These are phyloP conservation scores for Xerocomus spinulosus DNA, from an alignment of 768 basidiomycete species.

Conservation along the genomic window DNA sequence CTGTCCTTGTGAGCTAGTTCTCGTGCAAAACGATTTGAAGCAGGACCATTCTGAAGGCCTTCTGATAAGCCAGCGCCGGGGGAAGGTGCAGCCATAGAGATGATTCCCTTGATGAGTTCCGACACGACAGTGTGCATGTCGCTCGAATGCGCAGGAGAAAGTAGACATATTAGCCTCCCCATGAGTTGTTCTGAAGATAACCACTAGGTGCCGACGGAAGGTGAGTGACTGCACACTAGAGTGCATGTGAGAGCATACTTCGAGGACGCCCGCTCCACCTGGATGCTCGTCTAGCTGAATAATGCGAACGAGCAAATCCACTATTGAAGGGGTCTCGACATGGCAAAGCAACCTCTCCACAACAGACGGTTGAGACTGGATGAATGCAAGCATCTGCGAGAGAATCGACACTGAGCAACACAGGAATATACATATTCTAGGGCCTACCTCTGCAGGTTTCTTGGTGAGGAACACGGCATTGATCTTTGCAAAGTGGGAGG, in stretches of 20 bases:
- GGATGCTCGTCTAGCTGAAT: constrained; percentile 86
- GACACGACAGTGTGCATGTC: constrained; percentile 83
- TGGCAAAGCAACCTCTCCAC: constrained; percentile 80
- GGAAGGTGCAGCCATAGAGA: constrained; percentile 88
- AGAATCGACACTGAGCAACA: constrained; percentile 14
- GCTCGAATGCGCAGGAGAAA: constrained; percentile 71
- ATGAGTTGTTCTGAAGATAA: constrained; percentile 81
- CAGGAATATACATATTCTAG: constrained; percentile 7
- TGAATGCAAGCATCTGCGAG: constrained; percentile 85
- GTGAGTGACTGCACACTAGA: constrained; percentile 28
- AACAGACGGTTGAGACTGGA: constrained; percentile 75
- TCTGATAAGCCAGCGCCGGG: constrained; percentile 71
- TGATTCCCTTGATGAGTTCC: constrained; percentile 91
- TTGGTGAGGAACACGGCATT: constrained; percentile 85
- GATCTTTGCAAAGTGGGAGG: constrained; percentile 92
- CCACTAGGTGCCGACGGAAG: constrained; percentile 58
- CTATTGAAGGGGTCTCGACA: constrained; percentile 85
- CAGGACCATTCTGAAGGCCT: constrained; percentile 62
- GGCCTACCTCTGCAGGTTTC: constrained; percentile 80
- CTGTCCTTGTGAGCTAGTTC: constrained; percentile 76
- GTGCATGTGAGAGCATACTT: constrained; percentile 56
- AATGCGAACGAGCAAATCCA: constrained; percentile 86
- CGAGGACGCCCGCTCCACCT: constrained; percentile 75
- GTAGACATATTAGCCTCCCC: constrained; percentile 69
- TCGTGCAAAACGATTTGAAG: constrained; percentile 83